phyloP scores from a whole-genome alignment of 192 early-diverging fungal species.

The Coemansia erecta region DNA sequence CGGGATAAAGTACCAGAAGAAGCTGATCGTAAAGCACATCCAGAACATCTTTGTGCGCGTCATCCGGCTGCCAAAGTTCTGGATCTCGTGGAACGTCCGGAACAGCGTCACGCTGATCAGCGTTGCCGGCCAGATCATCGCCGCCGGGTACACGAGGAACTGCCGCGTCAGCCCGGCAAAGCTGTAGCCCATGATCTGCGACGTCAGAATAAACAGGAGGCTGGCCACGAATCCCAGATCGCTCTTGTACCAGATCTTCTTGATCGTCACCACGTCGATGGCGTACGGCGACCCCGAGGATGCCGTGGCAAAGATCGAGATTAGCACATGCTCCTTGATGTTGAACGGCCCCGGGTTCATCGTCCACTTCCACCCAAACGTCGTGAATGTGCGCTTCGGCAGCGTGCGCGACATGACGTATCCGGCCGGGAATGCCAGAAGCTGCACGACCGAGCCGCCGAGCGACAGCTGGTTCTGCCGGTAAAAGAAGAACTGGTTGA shows the following conservation, averaged over 20 bases:
- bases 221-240: slow-evolving; percentile 65
- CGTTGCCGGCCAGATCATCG: slow-evolving; percentile 85
- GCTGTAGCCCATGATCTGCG: slow-evolving; percentile 64
- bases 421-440: slow-evolving; percentile 77
- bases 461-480: slow-evolving; percentile 75
- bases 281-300: slow-evolving; percentile 70
- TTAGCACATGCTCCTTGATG: slow-evolving; percentile 85
- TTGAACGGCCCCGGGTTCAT: slow-evolving; percentile 84
- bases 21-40: slow-evolving; percentile 48
- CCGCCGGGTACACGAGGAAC: slow-evolving; percentile 77
- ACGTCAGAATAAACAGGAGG: slow-evolving; percentile 69
- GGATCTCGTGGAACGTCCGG: slow-evolving; percentile 71
- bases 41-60: slow-evolving; percentile 59
- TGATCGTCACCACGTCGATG: slow-evolving; percentile 70
- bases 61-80: slow-evolving; percentile 55
- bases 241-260: slow-evolving; percentile 67
- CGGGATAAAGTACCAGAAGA: slow-evolving; percentile 61
- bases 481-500: slow-evolving; percentile 83
- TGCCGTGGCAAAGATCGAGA: slow-evolving; percentile 73
- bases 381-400: slow-evolving; percentile 52
- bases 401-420: slow-evolving; percentile 59
- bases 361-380: slow-evolving; percentile 53
- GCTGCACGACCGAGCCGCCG: slow-evolving; percentile 64
- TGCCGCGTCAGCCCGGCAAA: slow-evolving; percentile 70
- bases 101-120: slow-evolving; percentile 76